phyloP scores from a whole-genome alignment of 345 rosid species.

The Salix purpurea region DNA sequence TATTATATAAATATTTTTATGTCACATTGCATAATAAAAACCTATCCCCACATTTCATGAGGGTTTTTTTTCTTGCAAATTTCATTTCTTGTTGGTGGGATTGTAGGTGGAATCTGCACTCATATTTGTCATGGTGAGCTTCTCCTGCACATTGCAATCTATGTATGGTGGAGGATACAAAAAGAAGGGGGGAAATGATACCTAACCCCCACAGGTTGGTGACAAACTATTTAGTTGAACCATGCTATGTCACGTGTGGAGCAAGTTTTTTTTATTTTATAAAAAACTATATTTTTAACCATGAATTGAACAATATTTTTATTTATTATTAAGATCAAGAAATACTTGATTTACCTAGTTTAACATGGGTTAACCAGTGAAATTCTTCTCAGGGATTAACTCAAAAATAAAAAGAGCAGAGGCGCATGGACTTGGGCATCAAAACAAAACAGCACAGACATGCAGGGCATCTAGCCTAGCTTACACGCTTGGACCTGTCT shows the following conservation, averaged over 20 bases:
- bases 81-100: not conserved
- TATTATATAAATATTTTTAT: not conserved
- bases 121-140: not conserved
- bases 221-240: no score
- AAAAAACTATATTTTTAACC: no score
- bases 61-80: not conserved
- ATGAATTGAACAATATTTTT: no score
- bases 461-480: rapidly evolving
- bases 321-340: rapidly evolving
- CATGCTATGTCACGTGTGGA: no score
- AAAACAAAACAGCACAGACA: no score
- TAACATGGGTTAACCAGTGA: no score
- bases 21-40: not conserved
- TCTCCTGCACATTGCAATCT: not conserved
- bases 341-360: no score
- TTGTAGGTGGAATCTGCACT: not conserved
- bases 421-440: no score
- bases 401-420: no score
- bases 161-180: not conserved
- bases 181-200: no score
- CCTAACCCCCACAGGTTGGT: not conserved
- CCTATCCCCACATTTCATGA: not conserved
- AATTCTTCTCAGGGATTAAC: no score
- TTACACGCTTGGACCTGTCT: rapidly evolving
- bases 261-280: no score